These are phyloP conservation scores for Centella asiatica DNA, from an alignment of 129 eudicot species.

Conservation along the genomic window DNA sequence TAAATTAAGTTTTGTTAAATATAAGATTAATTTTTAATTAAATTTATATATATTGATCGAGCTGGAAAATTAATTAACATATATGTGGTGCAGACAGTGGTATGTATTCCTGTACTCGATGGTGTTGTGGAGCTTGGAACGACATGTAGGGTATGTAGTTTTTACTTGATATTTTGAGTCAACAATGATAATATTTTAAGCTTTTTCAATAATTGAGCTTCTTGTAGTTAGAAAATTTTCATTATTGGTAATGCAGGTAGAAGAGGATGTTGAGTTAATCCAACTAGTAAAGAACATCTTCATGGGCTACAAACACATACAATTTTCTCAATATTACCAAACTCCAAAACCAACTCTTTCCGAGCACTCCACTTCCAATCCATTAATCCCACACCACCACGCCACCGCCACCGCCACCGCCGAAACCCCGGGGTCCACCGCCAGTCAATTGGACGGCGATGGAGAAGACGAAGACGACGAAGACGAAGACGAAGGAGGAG, in stretches of 20 bases:
- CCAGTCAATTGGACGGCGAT: not conserved
- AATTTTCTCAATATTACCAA: constrained; percentile 10
- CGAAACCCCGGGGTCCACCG: not conserved
- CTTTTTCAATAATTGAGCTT: not conserved
- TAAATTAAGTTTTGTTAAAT: too few relatives aligned
- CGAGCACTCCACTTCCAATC: constrained; percentile 69
- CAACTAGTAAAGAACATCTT: constrained; percentile 45
- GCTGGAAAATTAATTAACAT: not conserved
- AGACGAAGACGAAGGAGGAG: constrained; percentile 16
- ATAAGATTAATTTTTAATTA: too few relatives aligned
- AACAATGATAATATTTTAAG: too few relatives aligned
- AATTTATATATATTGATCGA: not conserved
- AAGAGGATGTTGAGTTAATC: constrained; percentile 37
- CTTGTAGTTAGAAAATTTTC: not conserved
- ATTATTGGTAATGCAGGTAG: constrained; percentile 28
- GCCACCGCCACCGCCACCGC: not conserved
- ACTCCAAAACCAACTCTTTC: constrained; percentile 66
- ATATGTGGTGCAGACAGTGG: constrained; percentile 56
- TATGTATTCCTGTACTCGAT: constrained; percentile 75
- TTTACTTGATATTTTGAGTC: not conserved
- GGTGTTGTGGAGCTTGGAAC: constrained; percentile 88
- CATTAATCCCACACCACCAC: constrained; percentile 16
- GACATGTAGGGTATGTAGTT: constrained; percentile 37
- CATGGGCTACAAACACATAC: constrained; percentile 13
- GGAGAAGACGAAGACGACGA: constrained; percentile 16